Evolutionary conservation across 192 early-diverging fungal genomes (phyloP).

Genomic region (Pilaira anomala): DNA sequence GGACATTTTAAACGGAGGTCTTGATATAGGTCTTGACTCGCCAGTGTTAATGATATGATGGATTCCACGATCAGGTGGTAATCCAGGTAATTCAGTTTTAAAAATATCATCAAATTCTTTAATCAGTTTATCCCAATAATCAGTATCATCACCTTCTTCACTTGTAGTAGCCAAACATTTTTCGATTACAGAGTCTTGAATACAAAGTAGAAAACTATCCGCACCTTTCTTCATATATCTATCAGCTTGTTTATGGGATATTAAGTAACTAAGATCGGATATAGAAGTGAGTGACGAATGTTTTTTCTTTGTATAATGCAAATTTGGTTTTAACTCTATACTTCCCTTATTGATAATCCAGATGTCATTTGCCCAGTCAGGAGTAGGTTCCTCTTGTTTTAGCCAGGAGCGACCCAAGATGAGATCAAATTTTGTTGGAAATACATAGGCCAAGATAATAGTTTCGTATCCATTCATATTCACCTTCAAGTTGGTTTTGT

Average conservation of each 20-base stretch:
- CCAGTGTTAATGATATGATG: too few relatives aligned
- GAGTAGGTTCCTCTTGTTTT: neutral
- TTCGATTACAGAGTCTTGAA: neutral
- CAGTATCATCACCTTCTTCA: neutral
- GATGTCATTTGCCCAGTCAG: neutral
- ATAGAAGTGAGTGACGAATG: too few relatives aligned
- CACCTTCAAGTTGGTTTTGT: neutral
- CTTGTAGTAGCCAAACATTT: too few relatives aligned
- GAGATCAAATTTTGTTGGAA: constrained; percentile 1
- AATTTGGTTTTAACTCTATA: neutral
- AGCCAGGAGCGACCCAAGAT: neutral
- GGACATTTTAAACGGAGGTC: too few relatives aligned
- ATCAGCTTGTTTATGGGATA: constrained; percentile 8
- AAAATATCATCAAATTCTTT: constrained; percentile 5
- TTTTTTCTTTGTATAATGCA: too few relatives aligned
- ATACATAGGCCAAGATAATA: neutral
- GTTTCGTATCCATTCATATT: neutral
- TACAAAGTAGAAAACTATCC: neutral
- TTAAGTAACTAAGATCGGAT: neutral
- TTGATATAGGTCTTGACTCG: too few relatives aligned
- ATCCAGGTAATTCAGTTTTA: neutral
- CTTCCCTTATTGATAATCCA: neutral
- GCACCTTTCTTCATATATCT: neutral
- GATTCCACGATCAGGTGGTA: neutral
- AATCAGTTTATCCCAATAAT: neutral